phyloP scores from a whole-genome alignment of 441 rosid genomes.

The Corymbia calophylla region DNA sequence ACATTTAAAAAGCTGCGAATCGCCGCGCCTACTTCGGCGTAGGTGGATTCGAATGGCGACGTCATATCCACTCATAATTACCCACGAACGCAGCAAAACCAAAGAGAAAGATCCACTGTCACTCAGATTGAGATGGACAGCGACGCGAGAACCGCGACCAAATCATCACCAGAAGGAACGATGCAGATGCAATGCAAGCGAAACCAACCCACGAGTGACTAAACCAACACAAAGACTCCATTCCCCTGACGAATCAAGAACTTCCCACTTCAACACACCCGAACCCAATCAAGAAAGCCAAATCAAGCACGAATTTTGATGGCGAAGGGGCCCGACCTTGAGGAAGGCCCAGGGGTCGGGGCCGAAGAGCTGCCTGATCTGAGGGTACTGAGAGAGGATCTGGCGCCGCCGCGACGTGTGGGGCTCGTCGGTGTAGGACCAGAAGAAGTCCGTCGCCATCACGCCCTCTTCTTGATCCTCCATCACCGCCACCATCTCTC shows the following conservation, averaged over 20 bases:
- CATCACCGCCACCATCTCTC: conserved; percentile 23
- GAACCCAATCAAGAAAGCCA: conserved; percentile 7
- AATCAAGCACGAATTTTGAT: background rate
- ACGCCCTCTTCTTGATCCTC: conserved; percentile 6
- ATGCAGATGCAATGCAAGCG: background rate
- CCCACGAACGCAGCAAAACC: background rate
- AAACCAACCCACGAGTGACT: background rate
- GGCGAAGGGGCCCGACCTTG: conserved; percentile 34
- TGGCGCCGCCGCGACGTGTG: conserved; percentile 72
- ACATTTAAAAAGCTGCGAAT: background rate
- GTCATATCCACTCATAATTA: background rate
- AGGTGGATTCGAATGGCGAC: background rate
- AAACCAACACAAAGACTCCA: background rate
- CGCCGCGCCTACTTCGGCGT: background rate
- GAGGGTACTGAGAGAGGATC: conserved; percentile 89
- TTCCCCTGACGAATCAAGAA: background rate
- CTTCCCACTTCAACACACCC: background rate
- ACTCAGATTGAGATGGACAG: background rate
- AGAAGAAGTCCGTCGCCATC: conserved; percentile 81
- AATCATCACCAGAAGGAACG: background rate
- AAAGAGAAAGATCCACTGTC: background rate
- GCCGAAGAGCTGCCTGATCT: conserved; percentile 76
- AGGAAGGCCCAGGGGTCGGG: conserved; percentile 76
- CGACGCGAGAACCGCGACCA: background rate
- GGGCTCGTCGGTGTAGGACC: conserved; percentile 97